Conservation (phyloP, 805 yeast species). For the Blastobotrys muscicola region DNA sequence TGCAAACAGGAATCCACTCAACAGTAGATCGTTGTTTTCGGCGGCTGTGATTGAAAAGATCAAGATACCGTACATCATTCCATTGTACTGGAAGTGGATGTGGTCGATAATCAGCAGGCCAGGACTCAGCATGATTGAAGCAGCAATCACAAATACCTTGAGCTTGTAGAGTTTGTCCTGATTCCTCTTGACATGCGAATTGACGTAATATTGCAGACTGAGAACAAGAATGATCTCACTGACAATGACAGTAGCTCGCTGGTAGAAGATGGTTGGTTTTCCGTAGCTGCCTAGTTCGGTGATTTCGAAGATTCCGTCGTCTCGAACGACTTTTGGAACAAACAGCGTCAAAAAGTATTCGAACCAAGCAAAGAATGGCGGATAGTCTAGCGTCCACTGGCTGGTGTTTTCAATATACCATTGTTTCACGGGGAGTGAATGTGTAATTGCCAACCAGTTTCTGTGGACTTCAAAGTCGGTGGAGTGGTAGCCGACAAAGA, state of each 20-base stretch:
- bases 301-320: constrained; percentile 73
- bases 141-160: constrained; percentile 63
- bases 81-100: constrained; percentile 95
- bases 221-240: constrained; percentile 65
- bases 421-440: constrained; percentile 54
- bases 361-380: constrained; percentile 95
- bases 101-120: constrained; percentile 88
- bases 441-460: constrained; percentile 91
- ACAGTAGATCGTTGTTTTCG: constrained; percentile 42
- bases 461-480: constrained; percentile 97
- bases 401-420: constrained; percentile 81
- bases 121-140: constrained; percentile 78
- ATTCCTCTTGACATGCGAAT: constrained; percentile 15
- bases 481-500: constrained; percentile 78
- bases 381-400: constrained; percentile 95
- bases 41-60: constrained; percentile 68
- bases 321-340: constrained; percentile 51
- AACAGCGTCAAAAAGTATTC: constrained; percentile 71
- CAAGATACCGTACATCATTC: constrained; percentile 80
- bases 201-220: constrained; percentile 63
- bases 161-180: constrained; percentile 22
- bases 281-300: constrained; percentile 60
- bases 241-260: constrained; percentile 67
- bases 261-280: constrained; percentile 72
- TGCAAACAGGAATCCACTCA: constrained; percentile 56